These are phyloP conservation scores for Colletotrichum kahawae DNA, from an alignment of 2,329 filamentous ascomycete genomes.

Conservation along the genomic window DNA sequence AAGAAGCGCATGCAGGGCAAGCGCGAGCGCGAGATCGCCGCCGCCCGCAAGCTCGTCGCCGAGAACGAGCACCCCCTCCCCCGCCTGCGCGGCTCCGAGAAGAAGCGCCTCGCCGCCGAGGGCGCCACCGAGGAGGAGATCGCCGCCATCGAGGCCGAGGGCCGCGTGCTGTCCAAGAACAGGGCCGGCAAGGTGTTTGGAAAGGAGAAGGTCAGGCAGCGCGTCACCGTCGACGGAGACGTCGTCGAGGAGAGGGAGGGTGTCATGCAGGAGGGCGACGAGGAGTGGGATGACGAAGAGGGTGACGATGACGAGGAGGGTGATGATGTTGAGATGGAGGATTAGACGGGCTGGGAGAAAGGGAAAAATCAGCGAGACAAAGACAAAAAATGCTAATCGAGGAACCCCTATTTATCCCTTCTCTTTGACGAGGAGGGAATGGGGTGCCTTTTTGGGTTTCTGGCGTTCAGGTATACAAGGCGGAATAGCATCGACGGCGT, in stretches of 20 bases:
- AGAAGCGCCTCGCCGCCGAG: constrained; percentile 58
- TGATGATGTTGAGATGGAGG: constrained; percentile 37
- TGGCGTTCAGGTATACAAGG: constrained; percentile 22
- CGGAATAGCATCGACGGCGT: constrained; percentile 22
- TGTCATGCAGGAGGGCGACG: constrained; percentile 23
- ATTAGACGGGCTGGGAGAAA: constrained; percentile 19
- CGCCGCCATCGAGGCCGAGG: constrained; percentile 48
- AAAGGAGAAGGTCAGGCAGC: constrained; percentile 44
- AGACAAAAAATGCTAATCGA: constrained; percentile 13
- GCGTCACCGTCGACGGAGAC: constrained; percentile 40
- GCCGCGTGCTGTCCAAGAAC: constrained; percentile 31
- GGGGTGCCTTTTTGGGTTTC: not conserved
- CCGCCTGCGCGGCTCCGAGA: constrained; percentile 68
- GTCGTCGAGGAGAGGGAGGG: constrained; percentile 32
- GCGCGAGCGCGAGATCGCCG: constrained; percentile 78
- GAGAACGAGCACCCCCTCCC: constrained; percentile 93
- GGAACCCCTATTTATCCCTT: not conserved
- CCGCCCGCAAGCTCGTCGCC: constrained; percentile 85
- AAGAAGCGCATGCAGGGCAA: constrained; percentile 93
- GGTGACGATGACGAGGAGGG: constrained; percentile 26
- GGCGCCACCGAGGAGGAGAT: constrained; percentile 53
- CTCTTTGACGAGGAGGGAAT: not conserved
- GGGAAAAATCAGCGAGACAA: not conserved
- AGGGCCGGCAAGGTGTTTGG: constrained; percentile 45
- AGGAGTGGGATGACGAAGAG: constrained; percentile 20